These are phyloP conservation scores for Clarireedia paspali DNA, from an alignment of 2,329 filamentous ascomycete species.

Conservation along the genomic window DNA sequence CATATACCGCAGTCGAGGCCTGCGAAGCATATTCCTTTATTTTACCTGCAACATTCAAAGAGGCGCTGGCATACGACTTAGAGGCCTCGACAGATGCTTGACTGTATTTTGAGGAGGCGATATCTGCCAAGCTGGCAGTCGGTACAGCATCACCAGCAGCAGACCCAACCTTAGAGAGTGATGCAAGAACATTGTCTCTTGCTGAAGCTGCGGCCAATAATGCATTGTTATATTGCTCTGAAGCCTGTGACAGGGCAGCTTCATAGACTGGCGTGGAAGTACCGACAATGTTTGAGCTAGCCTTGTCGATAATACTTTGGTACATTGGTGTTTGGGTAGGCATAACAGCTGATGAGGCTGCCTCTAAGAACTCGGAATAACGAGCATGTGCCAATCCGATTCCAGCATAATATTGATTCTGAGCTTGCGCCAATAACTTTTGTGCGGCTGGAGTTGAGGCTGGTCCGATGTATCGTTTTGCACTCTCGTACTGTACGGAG, in stretches of 20 bases:
- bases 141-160: conserved; percentile 30
- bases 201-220: conserved; percentile 34
- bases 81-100: conserved; percentile 37
- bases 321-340: conserved; percentile 48
- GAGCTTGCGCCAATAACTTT: conserved; percentile 54
- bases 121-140: conserved; percentile 33
- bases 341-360: conserved; percentile 62
- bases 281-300: conserved; percentile 19
- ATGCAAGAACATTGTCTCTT: conserved; percentile 33
- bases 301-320: conserved; percentile 26
- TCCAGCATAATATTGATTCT: conserved; percentile 66
- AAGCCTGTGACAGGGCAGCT: conserved; percentile 18
- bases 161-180: conserved; percentile 31
- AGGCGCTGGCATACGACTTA: conserved; percentile 44
- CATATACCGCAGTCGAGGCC: conserved; percentile 20
- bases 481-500: conserved; percentile 61
- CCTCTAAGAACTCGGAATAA: conserved; percentile 67
- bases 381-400: conserved; percentile 71
- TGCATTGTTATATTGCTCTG: conserved; percentile 22
- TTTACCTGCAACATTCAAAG: conserved; percentile 42
- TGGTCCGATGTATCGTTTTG: conserved; percentile 58
- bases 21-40: conserved; percentile 32
- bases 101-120: conserved; percentile 38
- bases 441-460: conserved; percentile 40
- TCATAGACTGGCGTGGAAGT: conserved; percentile 19